These are phyloP conservation scores for Hygrophoropsis aurantiaca DNA, from an alignment of 768 basidiomycete genomes.

Conservation along the genomic window DNA sequence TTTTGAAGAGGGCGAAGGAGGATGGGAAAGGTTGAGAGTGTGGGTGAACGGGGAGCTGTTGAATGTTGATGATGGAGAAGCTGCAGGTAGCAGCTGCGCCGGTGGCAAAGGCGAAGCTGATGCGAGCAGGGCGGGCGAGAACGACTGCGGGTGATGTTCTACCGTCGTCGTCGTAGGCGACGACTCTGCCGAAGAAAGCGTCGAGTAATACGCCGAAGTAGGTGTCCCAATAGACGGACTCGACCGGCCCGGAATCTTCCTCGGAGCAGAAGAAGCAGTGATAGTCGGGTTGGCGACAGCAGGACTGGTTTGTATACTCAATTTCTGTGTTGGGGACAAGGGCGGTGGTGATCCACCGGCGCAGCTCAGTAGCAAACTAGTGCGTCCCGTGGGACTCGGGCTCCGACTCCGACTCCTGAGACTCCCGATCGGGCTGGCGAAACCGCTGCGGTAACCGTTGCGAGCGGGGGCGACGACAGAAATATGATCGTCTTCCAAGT, in stretches of 20 bases:
- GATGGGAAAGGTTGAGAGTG: conserved; percentile 26
- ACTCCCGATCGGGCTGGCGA: conserved; percentile 63
- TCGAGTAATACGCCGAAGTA: conserved; percentile 50
- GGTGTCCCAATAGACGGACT: conserved; percentile 43
- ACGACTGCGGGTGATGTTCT: conserved; percentile 24
- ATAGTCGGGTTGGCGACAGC: conserved; percentile 5
- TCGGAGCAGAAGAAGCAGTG: conserved; percentile 2
- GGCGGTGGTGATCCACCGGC: conserved; percentile 34
- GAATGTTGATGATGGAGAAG: conserved; percentile 25
- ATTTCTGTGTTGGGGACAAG: conserved; percentile 9
- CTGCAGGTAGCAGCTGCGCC: conserved; percentile 8
- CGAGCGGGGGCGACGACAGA: conserved; percentile 58
- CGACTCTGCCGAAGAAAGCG: conserved; percentile 34
- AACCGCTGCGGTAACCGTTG: conserved; percentile 44
- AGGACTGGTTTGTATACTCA: conserved; percentile 25
- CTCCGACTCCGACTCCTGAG: conserved; percentile 65
- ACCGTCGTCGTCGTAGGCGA: conserved; percentile 39
- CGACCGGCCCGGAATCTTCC: conserved; percentile 3
- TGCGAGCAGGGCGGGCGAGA: conserved; percentile 18
- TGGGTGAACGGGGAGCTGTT: conserved; percentile 24
- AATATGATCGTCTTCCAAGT: conserved; percentile 55
- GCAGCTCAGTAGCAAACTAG: conserved; percentile 50
- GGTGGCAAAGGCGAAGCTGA: conserved; percentile 24
- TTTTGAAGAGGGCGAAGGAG: conserved; percentile 58
- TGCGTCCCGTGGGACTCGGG: conserved; percentile 56